phyloP scores from a whole-genome alignment of 805 yeast species.

The Monosporozyma solicola region DNA sequence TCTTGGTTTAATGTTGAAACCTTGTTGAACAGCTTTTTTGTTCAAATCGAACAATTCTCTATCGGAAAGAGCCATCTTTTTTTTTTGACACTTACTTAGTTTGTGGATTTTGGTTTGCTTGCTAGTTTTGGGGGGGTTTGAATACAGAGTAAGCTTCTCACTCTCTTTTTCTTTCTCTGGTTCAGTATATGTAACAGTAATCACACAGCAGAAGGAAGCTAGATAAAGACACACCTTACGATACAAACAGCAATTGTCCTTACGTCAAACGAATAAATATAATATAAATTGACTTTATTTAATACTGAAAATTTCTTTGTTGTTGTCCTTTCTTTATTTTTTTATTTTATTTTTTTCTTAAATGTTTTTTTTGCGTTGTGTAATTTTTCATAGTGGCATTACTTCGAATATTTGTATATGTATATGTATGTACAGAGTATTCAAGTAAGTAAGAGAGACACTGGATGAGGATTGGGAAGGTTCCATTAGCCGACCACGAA shows the following conservation, averaged over 20 bases:
- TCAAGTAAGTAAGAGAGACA: not conserved
- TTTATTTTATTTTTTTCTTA: not conserved
- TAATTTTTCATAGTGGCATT: no score
- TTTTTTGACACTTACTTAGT: not conserved
- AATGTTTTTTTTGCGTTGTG: not conserved
- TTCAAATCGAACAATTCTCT: constrained; percentile 56
- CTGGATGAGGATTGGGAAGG: not conserved
- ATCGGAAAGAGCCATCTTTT: constrained; percentile 28
- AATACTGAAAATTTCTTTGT: not conserved
- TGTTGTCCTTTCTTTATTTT: not conserved
- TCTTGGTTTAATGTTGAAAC: constrained; percentile 87
- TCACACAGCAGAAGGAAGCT: no score
- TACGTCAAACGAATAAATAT: not conserved
- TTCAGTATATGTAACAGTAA: no score
- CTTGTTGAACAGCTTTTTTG: constrained; percentile 85
- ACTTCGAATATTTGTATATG: not conserved
- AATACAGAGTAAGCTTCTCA: no score
- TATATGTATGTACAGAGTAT: no score
- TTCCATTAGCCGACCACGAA: constrained; percentile 3
- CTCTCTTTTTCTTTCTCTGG: no score
- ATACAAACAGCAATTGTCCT: not conserved
- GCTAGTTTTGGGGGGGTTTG: no score
- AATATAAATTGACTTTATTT: not conserved
- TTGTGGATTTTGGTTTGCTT: no score
- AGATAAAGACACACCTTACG: no score